These are phyloP conservation scores for Mortierella sp. DNA, from an alignment of 371 early-diverging fungal species.

Conservation along the genomic window DNA sequence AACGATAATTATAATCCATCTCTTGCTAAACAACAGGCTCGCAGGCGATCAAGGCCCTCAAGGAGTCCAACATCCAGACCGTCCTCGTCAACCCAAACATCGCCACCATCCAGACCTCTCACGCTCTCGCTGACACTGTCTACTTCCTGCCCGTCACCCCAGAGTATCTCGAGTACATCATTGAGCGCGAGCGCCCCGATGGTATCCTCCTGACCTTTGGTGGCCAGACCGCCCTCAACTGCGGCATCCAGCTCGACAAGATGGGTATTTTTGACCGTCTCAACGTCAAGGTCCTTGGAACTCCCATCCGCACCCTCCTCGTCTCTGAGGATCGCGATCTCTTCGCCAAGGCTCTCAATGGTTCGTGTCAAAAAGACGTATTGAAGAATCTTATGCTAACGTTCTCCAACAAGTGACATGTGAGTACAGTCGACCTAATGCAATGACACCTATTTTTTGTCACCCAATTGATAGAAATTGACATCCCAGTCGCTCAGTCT, in stretches of 20 bases:
- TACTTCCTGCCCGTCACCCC: constrained; percentile 97
- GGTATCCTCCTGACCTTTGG: constrained; percentile 95
- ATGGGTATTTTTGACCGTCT: constrained; percentile 83
- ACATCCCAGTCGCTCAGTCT: constrained; percentile 90
- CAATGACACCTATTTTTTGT: constrained; percentile 6
- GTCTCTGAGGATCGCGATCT: constrained; percentile 95
- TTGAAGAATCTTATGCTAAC: neutral
- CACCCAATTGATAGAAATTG: constrained; percentile 70
- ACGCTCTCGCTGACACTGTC: constrained; percentile 92
- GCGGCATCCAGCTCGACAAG: constrained; percentile 89
- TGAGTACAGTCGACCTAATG: neutral
- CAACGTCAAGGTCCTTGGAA: constrained; percentile 93
- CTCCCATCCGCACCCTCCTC: constrained; percentile 91
- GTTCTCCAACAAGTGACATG: neutral
- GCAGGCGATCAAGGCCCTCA: constrained; percentile 97
- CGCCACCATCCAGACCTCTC: constrained; percentile 97
- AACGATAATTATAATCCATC: neutral
- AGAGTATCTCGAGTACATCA: constrained; percentile 90
- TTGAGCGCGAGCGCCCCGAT: constrained; percentile 94
- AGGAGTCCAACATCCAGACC: constrained; percentile 90
- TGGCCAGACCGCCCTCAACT: constrained; percentile 95
- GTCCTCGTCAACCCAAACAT: constrained; percentile 97
- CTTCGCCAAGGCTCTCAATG: constrained; percentile 90
- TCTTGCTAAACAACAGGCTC: constrained; percentile 65
- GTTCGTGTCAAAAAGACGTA: constrained; percentile 40